Evolutionary conservation across 192 early-diverging fungal genomes (phyloP), one percentile per base, ranked within the genome.

Genomic region (Coemansia erecta): DNA sequence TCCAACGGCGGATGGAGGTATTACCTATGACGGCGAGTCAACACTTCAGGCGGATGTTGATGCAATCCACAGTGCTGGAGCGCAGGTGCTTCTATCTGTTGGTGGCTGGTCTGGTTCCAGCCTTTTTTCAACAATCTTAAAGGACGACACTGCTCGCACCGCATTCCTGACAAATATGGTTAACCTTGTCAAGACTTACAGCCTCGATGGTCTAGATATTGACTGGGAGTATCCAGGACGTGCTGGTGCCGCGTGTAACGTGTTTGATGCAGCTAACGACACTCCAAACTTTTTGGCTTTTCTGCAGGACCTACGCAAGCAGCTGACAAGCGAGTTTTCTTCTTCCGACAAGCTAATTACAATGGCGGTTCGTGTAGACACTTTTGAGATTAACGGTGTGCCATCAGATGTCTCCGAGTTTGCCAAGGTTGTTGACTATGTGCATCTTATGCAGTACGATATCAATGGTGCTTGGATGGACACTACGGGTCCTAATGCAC

Each of bases 151-250:
- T n/a, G 10, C 21, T 23, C 45, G 31, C 14, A 28, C 58, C 4
- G 39, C 46, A 37, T 80, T 86, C 48, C 69, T 85, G 8, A 54
- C 51, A 23, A 79, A 73, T 33, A 82, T 82, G n/a, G 39, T 82
- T 8, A 41, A 63, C 10, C 65, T 80, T 33, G 68, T 86, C 6
- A 76, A 70, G 18, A 58, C 63, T 0, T 82, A 83, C 49, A 58
- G 82, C 6, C 69, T 88, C 0, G 88, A 89, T 61, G 89, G 89
- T 21, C 68, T 91, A 22, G 88, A 91, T 61, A 80, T 91, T 55
- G 89, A 89, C 61, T 89, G 81, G 86, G 89, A 89, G 53, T 89
- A 84, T 56, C 50, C 79, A 87, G 63, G 79, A 76, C 0, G 33
- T 77, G 0, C 49, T 24, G 81, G 78, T 10, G 46, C 53, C 17